These are phyloP conservation scores for Oryza longistaminata DNA, from an alignment of 176 grass and related monocot genomes.

Conservation along the genomic window DNA sequence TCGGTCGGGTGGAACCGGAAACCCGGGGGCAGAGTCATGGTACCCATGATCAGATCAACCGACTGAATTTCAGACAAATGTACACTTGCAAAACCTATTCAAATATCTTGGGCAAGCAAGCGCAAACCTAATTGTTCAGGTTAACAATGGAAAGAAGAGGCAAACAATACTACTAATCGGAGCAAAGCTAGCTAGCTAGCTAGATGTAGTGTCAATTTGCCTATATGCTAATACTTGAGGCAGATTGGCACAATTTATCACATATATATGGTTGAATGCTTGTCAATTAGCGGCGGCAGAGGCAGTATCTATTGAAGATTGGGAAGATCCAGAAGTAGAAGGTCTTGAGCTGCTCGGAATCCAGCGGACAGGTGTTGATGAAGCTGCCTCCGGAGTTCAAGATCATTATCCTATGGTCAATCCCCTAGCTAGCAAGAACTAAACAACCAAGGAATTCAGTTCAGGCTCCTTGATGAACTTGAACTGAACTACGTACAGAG, in stretches of 20 bases:
- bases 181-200: neutral
- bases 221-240: constrained; percentile 40
- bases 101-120: constrained; percentile 39
- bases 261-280: neutral
- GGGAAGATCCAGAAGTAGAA: constrained; percentile 97
- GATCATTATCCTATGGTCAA: constrained; percentile 63
- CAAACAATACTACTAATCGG: neutral
- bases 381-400: constrained; percentile 27
- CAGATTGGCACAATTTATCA: neutral
- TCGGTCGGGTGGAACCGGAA: constrained; percentile 98
- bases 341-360: constrained; percentile 53
- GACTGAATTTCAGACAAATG: neutral
- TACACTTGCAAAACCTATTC: constrained; percentile 33
- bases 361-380: constrained; percentile 38
- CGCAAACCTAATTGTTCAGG: neutral
- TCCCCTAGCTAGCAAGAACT: neutral
- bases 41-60: constrained; percentile 34
- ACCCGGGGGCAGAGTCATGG: constrained; percentile 70
- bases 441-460: too few species aligned
- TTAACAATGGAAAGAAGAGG: neutral
- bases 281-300: neutral
- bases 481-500: neutral
- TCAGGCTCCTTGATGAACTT: too few species aligned
- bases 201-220: constrained; percentile 12
- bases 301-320: constrained; percentile 55